Evolutionary conservation across 2,329 filamentous ascomycete genomes (phyloP), one percentile per base, ranked within the genome.

Genomic region (Pyrenophora teres): DNA sequence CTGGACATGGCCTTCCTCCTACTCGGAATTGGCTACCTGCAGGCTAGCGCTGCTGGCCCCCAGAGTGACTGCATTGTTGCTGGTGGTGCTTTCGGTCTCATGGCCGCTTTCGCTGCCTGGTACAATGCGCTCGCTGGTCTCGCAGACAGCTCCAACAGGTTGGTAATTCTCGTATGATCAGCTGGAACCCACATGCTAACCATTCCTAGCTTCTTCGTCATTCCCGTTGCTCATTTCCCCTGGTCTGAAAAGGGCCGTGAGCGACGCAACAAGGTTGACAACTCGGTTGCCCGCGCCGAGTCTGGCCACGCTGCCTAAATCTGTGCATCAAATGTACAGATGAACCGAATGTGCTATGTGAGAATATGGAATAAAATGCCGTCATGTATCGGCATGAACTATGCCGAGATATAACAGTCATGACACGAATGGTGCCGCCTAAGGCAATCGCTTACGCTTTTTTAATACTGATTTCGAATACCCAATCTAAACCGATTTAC

Each of bases 181-280:
- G 33, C 8, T 33, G n/a, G 7, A 6, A 27, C 7, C 13, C 27
- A 37, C 13, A 9, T 48, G 33, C 57, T 68, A 41, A 67, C 43
- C 23, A 6, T 25, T 16, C 48, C 9, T 9, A 94, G 90, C 80
- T 96, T 96, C 86, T 94, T 96, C 81, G 82, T 94, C 74, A 85
- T 96, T 56, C 93, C 92, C 44, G 92, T 97, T 58, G 87, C 89
- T 66, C 92, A 96, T 81, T 95, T 97, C 82, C 93, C 92, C 46
- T 97, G 93, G 93, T 93, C 89, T 39, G 72, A 74, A 50, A 75
- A 74, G 67, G 72, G 70, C 54, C 71, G 71, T 40, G 72, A 75
- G 59, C 56, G 62, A 7, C 72, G 72, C 52, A 41, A 54, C 37
- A 74, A 73, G 65, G 63, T 68, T 40, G 71, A 78, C 70, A 80